Conservation (phyloP, 2,329 filamentous ascomycete species). For the Talaromyces atroroseus region DNA sequence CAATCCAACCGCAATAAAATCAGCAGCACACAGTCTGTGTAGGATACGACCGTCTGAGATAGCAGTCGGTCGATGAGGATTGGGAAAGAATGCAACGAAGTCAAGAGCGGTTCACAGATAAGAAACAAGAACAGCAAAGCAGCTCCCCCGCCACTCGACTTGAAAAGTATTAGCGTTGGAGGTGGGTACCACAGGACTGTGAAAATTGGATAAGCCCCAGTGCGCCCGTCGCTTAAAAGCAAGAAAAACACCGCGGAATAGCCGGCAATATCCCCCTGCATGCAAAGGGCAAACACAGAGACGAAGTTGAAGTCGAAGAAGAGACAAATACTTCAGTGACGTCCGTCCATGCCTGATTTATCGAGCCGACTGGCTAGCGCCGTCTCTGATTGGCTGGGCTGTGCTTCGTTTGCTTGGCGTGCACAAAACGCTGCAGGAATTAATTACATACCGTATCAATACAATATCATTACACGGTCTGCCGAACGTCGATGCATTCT, state of each 20-base stretch:
- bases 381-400: conserved; percentile 2
- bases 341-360: not conserved
- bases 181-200: conserved; percentile 1
- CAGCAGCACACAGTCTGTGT: not conserved
- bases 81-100: not conserved
- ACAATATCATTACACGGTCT: not conserved
- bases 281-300: not conserved
- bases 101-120: not conserved
- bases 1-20: not conserved
- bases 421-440: not conserved
- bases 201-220: not conserved
- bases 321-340: not conserved
- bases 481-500: too few relatives aligned
- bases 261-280: not conserved
- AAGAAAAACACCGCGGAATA: not conserved
- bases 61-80: not conserved
- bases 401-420: not conserved
- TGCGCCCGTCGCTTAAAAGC: not conserved
- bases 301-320: not conserved
- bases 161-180: conserved; percentile 2
- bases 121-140: not conserved
- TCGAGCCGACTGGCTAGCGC: not conserved
- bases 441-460: not conserved
- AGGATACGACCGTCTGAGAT: not conserved
- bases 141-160: conserved; percentile 5